Evolutionary conservation across 2,329 filamentous ascomycete genomes (phyloP).

Genomic region (Monilinia laxa): DNA sequence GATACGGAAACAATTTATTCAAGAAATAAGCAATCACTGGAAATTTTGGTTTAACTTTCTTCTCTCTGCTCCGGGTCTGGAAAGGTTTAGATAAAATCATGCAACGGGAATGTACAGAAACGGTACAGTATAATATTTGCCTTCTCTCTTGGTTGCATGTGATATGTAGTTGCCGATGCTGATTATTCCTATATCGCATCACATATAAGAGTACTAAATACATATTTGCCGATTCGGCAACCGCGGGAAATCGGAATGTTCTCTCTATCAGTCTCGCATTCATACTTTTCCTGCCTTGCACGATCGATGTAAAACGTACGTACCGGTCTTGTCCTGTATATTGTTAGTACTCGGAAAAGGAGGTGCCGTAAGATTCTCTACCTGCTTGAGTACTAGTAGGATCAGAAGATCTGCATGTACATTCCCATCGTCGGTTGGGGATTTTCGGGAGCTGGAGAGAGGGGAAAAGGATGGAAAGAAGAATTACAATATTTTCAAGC

Average conservation of each 20-base stretch:
- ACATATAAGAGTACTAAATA: conserved; percentile 11
- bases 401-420: not conserved
- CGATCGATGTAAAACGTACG: not conserved
- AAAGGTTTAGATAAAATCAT: conserved; percentile 18
- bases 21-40: conserved; percentile 1
- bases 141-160: conserved; percentile 18
- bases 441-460: conserved; percentile 6
- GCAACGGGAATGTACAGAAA: conserved; percentile 22
- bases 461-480: not conserved
- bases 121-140: conserved; percentile 13
- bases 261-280: conserved; percentile 1
- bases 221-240: not conserved
- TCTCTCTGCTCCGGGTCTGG: not conserved
- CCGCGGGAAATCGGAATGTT: conserved; percentile 14
- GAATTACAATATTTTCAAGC: not conserved
- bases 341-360: conserved; percentile 6
- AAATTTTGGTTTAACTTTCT: not conserved
- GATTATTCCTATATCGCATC: conserved; percentile 17
- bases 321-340: conserved; percentile 10
- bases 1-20: conserved; percentile 11
- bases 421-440: not conserved
- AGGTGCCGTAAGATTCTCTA: conserved; percentile 5
- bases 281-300: conserved; percentile 5
- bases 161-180: conserved; percentile 12
- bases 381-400: not conserved